Percentiles rank a stretch among this genome's conserved stretches.
Evolutionary conservation across 2,329 filamentous ascomycete genomes (phyloP).

Genomic region (Acrocalymma vagum): DNA sequence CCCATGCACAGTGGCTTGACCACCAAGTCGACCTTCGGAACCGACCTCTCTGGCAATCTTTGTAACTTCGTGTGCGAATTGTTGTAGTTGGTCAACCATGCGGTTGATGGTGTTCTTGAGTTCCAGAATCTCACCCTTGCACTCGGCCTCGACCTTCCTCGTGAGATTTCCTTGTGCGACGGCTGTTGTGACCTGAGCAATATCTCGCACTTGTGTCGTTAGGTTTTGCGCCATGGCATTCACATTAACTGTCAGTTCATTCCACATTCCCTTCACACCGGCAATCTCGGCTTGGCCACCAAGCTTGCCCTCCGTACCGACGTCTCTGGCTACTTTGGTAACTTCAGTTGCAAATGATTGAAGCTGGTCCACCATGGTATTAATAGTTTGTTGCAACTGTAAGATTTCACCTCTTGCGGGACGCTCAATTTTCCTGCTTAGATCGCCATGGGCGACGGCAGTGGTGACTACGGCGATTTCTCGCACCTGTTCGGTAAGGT

Average conservation of each 20-base stretch:
- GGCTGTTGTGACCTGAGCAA: slow-evolving; percentile 61
- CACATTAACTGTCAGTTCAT: slow-evolving; percentile 67
- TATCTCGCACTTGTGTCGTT: slow-evolving; percentile 62
- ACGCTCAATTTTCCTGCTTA: slow-evolving; percentile 95
- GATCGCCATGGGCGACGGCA: slow-evolving; percentile 90
- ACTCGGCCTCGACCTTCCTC: slow-evolving; percentile 60
- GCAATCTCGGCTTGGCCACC: slow-evolving; percentile 71
- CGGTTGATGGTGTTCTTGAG: slow-evolving; percentile 62
- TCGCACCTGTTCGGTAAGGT: slow-evolving; percentile 95
- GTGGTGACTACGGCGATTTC: slow-evolving; percentile 98
- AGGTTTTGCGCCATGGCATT: slow-evolving; percentile 64
- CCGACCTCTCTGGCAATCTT: slow-evolving; percentile 62
- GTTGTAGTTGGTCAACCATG: slow-evolving; percentile 62
- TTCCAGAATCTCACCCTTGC: slow-evolving; percentile 61
- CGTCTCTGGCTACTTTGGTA: slow-evolving; percentile 70
- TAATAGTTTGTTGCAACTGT: slow-evolving; percentile 89
- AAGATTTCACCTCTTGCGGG: slow-evolving; percentile 94
- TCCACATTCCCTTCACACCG: slow-evolving; percentile 73
- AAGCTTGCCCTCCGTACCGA: slow-evolving; percentile 70
- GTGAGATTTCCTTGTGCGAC: slow-evolving; percentile 62
- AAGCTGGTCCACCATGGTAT: slow-evolving; percentile 73
- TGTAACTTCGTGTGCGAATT: slow-evolving; percentile 63
- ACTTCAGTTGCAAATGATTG: slow-evolving; percentile 72
- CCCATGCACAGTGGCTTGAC: slow-evolving; percentile 61
- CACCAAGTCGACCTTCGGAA: slow-evolving; percentile 60